Evolutionary conservation across 2,329 filamentous ascomycete species (phyloP), one percentile per base, ranked within the genome.

Genomic region (Trichoderma asperellum): DNA sequence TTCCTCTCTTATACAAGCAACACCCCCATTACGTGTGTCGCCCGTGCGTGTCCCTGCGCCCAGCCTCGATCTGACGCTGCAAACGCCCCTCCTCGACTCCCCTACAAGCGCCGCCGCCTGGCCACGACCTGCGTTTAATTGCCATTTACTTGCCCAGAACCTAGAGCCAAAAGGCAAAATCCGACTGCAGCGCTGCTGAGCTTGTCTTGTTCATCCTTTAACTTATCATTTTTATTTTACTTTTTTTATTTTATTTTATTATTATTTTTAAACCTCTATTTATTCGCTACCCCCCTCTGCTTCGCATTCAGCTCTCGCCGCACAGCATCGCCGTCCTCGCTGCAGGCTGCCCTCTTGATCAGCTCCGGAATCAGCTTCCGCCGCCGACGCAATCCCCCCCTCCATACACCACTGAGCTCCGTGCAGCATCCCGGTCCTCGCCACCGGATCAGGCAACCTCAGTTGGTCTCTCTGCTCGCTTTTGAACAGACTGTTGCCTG

Each of bases 31-130:
- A 32, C 53, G 58, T 35, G 11, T 47, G 62, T 57, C 47, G 60
- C 60, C 60, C 52, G 60, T 64, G 61, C 49, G 53, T 58, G 49
- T 58, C 18, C 18, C 40, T 43, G 40, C 40, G 62, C 62, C 49
- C 62, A 47, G 27, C 43, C 35, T 65, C 62, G 35, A 65, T 65
- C 52, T 65, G 63, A 64, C 68, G 61, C 68, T 66, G 68, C 55
- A 65, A 69, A 64, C 68, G 53, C 68, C 68, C 68, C 68, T 69
- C 68, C 21, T 66, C 60, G 34, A 64, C 43, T 43, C 55, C 27
- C 61, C 68, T 60, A 27, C 43, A 43, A 43, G 40, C 40, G 40
- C 40, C 40, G 40, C 40, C 40, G 40, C 40, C 18, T 43, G 40
- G 16, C 40, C n/a, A 43, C 40, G 40, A 43, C 18, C 16, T 67